Evolutionary conservation across 805 yeast genomes (phyloP).

Genomic region (Hermanozyma aechmeae): DNA sequence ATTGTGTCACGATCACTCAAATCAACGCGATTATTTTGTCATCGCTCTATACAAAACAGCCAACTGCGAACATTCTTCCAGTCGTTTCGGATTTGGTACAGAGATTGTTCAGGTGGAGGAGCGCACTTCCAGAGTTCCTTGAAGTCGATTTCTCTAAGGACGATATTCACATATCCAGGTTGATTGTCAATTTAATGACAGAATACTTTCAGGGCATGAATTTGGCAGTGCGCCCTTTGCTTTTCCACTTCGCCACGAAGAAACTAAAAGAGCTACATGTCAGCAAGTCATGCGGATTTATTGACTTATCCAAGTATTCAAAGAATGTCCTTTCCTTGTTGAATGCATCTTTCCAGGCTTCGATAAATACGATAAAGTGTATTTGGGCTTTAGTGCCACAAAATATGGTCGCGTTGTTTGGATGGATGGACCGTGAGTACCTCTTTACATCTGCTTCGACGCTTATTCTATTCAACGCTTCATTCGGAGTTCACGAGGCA

Average conservation of each 20-base stretch:
- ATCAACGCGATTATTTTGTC: conserved; percentile 68
- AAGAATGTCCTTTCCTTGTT: conserved; percentile 56
- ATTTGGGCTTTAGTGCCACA: conserved; percentile 69
- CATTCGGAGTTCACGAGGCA: conserved; percentile 76
- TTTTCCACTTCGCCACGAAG: conserved; percentile 67
- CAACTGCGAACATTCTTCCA: conserved; percentile 66
- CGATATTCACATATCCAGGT: conserved; percentile 49
- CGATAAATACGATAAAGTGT: conserved; percentile 64
- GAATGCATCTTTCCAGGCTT: conserved; percentile 73
- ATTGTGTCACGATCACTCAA: conserved; percentile 71
- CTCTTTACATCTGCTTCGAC: conserved; percentile 72
- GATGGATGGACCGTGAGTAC: conserved; percentile 82
- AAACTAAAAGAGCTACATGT: conserved; percentile 44
- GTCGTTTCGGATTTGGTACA: conserved; percentile 63
- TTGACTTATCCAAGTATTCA: conserved; percentile 62
- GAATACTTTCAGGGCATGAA: conserved; percentile 80
- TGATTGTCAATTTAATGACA: conserved; percentile 67
- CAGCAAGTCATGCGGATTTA: conserved; percentile 39
- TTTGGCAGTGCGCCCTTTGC: conserved; percentile 65
- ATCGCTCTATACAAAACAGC: conserved; percentile 65
- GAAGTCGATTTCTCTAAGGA: conserved; percentile 52
- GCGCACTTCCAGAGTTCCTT: conserved; percentile 52
- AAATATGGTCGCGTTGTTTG: conserved; percentile 77
- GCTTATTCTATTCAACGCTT: conserved; percentile 60
- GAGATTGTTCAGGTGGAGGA: conserved; percentile 59